Evolutionary conservation across 352 stramenopile species (phyloP), one percentile per base, ranked within the genome.

Genomic region (Globisporangium sylvaticum): DNA sequence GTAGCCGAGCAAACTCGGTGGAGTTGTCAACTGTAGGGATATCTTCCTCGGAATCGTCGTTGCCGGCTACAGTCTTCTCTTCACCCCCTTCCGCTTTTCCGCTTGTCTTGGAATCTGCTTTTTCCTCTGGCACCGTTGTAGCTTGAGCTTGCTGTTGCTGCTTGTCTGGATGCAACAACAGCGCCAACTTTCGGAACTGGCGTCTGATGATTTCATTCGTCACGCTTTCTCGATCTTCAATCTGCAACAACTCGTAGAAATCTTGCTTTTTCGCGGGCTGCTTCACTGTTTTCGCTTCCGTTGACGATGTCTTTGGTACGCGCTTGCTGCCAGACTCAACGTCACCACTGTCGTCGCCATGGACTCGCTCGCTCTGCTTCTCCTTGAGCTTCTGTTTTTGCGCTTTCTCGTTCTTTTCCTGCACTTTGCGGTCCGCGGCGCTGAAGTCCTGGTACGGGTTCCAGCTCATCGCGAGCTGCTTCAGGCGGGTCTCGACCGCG

Each of bases 141-240:
- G 63, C 66, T 32, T 62, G 39, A 1, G 59, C 54, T 46, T 67
- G 48, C 10, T 72, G 66, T 53, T 79, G 70, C 37, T 77, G 73
- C 63, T 93, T 93, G 69, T 93, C 85, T n/a, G 85, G 85, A 62
- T 93, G 85, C 55, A 89, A 37, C 25, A 74, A 68, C 60, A 93
- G 64, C 9, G 85, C 83, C 12, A 91, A 71, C 52, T 83, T 87
- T 6, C 83, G 72, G 65, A 93, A 93, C 57, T 91, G 83, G 1
- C 73, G 74, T 68, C 88, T 88, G 25, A 93, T 77, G 46, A 88
- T 74, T 2, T 88, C 78, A 0, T 65, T 44, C 0, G 68, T 83
- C 31, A 79, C 73, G 18, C 67, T 53, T 2, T 31, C 52, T 12
- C 66, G 62, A 8, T 60, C 56, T 22, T 73, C 64, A 8, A 93